These are phyloP conservation scores for Trichosporon sp. DNA, from an alignment of 1,284 basidiomycete species.

Conservation along the genomic window DNA sequence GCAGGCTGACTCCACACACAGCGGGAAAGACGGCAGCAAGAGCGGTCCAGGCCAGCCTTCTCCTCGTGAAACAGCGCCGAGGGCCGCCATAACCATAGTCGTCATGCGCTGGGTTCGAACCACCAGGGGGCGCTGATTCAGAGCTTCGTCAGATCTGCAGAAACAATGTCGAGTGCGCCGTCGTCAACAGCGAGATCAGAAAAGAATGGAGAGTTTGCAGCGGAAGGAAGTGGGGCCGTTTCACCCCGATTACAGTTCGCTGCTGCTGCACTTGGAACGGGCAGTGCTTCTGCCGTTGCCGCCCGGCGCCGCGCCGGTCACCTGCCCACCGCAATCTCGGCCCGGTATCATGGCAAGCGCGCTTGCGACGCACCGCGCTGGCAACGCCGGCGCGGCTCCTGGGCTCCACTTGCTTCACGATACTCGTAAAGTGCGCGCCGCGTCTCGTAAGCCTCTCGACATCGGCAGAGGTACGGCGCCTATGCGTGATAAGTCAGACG, in stretches of 20 bases:
- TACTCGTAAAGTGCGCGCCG: background rate
- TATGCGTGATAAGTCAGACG: background rate
- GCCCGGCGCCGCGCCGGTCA: background rate
- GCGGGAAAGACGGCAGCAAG: background rate
- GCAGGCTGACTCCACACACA: too few species aligned
- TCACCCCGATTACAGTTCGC: background rate
- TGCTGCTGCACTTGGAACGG: background rate
- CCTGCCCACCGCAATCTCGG: background rate
- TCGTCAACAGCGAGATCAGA: background rate
- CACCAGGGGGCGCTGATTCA: background rate
- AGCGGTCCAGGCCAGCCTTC: background rate
- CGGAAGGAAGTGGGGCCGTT: background rate
- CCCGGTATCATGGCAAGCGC: background rate
- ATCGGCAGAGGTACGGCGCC: background rate
- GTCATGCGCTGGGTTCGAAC: background rate
- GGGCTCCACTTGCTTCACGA: background rate
- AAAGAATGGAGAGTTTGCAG: background rate
- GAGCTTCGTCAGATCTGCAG: background rate
- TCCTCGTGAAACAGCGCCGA: background rate
- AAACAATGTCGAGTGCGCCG: background rate
- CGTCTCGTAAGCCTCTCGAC: background rate
- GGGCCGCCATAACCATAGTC: background rate
- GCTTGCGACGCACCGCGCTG: background rate
- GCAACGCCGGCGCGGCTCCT: background rate
- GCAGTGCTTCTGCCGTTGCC: too few species aligned